A percentile compares a stretch with the other conserved stretches of the same genome.
Evolutionary conservation across 805 yeast species (phyloP).

Genomic region (Pichia californica): DNA sequence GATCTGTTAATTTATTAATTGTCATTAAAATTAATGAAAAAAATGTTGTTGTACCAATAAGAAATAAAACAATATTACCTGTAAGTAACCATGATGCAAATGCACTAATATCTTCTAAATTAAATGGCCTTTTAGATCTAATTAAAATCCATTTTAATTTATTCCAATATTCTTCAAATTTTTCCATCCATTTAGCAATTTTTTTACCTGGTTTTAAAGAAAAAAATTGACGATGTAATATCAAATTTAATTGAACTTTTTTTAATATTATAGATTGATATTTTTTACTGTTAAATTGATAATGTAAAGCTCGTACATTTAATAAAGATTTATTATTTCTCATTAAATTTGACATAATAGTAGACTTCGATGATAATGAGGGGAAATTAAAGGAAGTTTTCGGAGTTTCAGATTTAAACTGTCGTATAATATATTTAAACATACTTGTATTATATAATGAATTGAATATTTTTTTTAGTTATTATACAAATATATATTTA

Average conservation of each 20-base stretch:
- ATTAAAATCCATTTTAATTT: constrained; percentile 69
- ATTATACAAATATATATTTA: no score
- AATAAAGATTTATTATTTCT: no score
- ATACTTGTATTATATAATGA: no score
- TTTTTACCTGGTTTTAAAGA: constrained; percentile 3
- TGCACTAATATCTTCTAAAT: constrained; percentile 88
- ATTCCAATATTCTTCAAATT: constrained; percentile 5
- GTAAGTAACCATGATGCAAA: constrained; percentile 87
- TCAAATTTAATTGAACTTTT: not conserved
- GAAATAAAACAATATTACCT: constrained; percentile 73
- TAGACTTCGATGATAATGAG: no score
- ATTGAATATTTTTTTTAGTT: no score
- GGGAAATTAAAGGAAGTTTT: no score
- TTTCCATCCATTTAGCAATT: constrained; percentile 1
- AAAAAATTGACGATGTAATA: not conserved
- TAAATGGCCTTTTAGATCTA: constrained; percentile 74
- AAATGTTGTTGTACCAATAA: constrained; percentile 90
- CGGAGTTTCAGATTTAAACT: no score
- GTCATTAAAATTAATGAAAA: constrained; percentile 72
- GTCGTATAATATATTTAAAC: not conserved
- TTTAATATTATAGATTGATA: no score
- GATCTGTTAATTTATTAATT: constrained; percentile 79
- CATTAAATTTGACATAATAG: no score
- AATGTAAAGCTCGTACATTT: no score
- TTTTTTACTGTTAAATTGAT: not conserved